Conservation (phyloP, 2,329 filamentous ascomycete genomes). For the Aphanoascus verrucosus region DNA sequence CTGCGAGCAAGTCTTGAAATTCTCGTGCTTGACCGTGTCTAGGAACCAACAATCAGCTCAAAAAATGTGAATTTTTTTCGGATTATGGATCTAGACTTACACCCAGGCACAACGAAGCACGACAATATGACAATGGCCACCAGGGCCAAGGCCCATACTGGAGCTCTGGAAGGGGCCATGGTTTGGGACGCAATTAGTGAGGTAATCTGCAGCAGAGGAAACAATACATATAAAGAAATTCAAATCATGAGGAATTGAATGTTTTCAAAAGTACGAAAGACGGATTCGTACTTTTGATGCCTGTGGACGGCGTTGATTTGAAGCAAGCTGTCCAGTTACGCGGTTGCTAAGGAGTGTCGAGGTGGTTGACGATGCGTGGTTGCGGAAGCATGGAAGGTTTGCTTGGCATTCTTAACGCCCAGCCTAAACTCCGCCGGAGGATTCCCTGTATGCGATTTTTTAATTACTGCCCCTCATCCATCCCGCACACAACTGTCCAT, state of each 20-base stretch:
- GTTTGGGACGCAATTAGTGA: not conserved
- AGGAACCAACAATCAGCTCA: conserved; percentile 9
- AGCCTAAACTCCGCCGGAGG: not conserved
- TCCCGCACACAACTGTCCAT: conserved; percentile 2
- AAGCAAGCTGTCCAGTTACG: conserved; percentile 2
- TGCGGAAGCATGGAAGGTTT: not conserved
- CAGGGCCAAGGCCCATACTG: conserved; percentile 49
- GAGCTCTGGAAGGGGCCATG: conserved; percentile 17
- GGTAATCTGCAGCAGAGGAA: not conserved
- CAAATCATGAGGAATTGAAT: not conserved
- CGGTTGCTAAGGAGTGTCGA: not conserved
- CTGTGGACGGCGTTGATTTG: not conserved
- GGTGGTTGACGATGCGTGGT: not conserved
- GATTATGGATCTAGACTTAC: conserved; percentile 37
- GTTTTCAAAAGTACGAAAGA: conserved; percentile 4
- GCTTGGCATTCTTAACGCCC: conserved; percentile 4
- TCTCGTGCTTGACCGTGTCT: conserved; percentile 86
- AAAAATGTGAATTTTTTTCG: not conserved
- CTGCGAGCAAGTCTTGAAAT: conserved; percentile 94
- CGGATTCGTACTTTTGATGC: conserved; percentile 7
- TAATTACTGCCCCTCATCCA: conserved; percentile 6
- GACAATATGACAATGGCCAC: conserved; percentile 49
- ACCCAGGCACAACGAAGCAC: conserved; percentile 52
- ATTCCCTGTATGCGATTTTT: not conserved
- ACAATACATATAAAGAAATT: not conserved